phyloP scores from a whole-genome alignment of 208 protist species.

The Vickermania spadyakhi region DNA sequence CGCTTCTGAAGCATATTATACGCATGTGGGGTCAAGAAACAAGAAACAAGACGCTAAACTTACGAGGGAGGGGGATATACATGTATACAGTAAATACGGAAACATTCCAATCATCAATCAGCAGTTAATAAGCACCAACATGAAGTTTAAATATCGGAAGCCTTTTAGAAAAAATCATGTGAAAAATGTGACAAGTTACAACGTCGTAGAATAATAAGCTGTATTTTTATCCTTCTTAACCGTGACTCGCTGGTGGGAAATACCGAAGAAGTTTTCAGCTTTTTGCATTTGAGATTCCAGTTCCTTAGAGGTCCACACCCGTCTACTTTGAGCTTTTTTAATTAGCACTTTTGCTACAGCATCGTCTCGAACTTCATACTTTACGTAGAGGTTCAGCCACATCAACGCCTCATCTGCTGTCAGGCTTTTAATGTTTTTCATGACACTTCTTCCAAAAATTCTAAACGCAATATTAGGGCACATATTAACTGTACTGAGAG shows the following conservation, averaged over 20 bases:
- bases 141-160: neutral
- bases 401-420: conserved; percentile 32
- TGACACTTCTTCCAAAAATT: conserved; percentile 35
- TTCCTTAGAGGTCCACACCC: neutral
- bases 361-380: conserved; percentile 46
- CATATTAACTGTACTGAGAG: conserved; percentile 10
- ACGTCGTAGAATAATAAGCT: neutral
- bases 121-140: neutral
- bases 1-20: no score
- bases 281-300: conserved; percentile 1
- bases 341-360: conserved; percentile 43
- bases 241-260: neutral
- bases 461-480: conserved; percentile 51
- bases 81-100: neutral
- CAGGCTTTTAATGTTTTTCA: conserved; percentile 19
- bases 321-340: neutral
- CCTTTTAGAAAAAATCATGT: neutral
- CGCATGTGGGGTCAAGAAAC: no score
- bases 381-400: conserved; percentile 62
- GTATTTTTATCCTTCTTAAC: neutral
- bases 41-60: no score
- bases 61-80: no score
- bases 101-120: neutral
- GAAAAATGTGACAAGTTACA: neutral
- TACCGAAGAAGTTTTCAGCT: conserved; percentile 1